Conservation (phyloP, 345 rosid genomes). For the Rhizophora mangle region DNA sequence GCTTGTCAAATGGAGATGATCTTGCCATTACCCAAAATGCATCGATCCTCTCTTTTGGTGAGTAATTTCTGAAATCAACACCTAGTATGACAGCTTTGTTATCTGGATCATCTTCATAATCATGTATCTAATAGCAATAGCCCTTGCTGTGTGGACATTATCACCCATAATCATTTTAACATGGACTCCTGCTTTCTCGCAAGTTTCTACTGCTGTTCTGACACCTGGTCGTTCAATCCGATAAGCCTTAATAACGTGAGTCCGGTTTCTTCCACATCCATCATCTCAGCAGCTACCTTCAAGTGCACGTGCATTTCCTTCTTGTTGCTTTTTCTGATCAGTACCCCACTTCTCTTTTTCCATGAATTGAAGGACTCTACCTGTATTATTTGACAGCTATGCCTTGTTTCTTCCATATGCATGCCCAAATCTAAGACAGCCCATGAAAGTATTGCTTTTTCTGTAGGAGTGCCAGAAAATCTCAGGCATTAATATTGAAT, state of each 20-base stretch:
- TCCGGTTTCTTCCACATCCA: conserved; percentile 49
- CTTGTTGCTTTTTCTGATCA: conserved; percentile 24
- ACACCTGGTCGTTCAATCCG: conserved; percentile 47
- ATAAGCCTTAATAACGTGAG: conserved; percentile 49
- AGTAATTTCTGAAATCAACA: conserved; percentile 52
- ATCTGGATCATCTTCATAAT: conserved; percentile 42
- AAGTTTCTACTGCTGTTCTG: conserved; percentile 31
- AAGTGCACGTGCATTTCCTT: conserved; percentile 35
- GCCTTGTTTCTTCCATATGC: conserved; percentile 29
- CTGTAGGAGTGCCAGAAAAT: conserved; percentile 52
- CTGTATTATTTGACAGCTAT: conserved; percentile 23
- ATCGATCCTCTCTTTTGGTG: conserved; percentile 46
- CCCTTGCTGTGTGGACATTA: conserved; percentile 36
- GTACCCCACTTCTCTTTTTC: conserved; percentile 51
- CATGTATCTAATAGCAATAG: conserved; percentile 38
- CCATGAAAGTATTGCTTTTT: conserved; percentile 54
- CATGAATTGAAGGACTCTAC: conserved; percentile 49
- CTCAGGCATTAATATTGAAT: conserved; percentile 25
- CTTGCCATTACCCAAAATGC: conserved; percentile 60
- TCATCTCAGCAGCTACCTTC: conserved; percentile 63
- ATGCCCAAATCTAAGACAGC: conserved; percentile 42
- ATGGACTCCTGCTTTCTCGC: conserved; percentile 38
- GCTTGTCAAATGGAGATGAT: conserved; percentile 55
- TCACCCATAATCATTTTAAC: conserved; percentile 49
- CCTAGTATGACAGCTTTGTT: conserved; percentile 51